A percentile compares a stretch with the other conserved stretches of the same genome.
Evolutionary conservation across 1,284 basidiomycete species (phyloP).

Genomic region (Pseudozyma tsukubaensis): DNA sequence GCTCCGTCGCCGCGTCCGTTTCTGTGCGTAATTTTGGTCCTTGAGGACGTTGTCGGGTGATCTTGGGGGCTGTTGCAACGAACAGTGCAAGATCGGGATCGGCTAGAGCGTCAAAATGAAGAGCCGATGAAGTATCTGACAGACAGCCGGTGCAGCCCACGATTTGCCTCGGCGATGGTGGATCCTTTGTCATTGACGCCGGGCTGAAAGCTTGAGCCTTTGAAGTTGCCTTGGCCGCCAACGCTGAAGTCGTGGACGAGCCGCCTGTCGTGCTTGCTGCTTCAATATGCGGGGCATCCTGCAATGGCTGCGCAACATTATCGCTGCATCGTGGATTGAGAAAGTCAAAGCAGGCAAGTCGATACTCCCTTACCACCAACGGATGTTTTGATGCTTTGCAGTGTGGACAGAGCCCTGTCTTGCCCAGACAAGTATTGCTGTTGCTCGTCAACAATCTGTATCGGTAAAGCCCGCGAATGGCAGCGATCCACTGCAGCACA

Average conservation of each 20-base stretch:
- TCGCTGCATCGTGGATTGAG: conserved; percentile 34
- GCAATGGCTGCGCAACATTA: not conserved
- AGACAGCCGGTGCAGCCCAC: conserved; percentile 37
- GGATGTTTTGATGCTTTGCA: conserved; percentile 35
- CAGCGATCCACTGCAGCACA: conserved; percentile 56
- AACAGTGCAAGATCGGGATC: conserved; percentile 35
- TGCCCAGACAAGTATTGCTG: conserved; percentile 18
- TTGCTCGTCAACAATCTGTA: conserved; percentile 27
- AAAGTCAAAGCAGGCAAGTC: conserved; percentile 38
- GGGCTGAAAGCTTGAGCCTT: not conserved
- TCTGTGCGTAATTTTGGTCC: conserved; percentile 13
- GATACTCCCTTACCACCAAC: conserved; percentile 31
- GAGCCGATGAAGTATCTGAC: conserved; percentile 5
- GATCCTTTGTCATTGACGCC: not conserved
- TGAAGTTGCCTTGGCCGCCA: not conserved
- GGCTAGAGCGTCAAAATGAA: conserved; percentile 12
- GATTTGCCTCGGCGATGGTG: conserved; percentile 13
- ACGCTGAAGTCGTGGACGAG: not conserved
- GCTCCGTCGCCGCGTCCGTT: not conserved
- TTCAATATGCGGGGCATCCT: not conserved
- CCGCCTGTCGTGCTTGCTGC: not conserved
- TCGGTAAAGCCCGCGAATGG: conserved; percentile 47
- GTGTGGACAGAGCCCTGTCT: conserved; percentile 27
- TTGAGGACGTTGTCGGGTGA: conserved; percentile 33
- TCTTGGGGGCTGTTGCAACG: conserved; percentile 34